Evolutionary conservation across 352 stramenopile genomes (phyloP).

Genomic region (Elongisporangium undulatum): DNA sequence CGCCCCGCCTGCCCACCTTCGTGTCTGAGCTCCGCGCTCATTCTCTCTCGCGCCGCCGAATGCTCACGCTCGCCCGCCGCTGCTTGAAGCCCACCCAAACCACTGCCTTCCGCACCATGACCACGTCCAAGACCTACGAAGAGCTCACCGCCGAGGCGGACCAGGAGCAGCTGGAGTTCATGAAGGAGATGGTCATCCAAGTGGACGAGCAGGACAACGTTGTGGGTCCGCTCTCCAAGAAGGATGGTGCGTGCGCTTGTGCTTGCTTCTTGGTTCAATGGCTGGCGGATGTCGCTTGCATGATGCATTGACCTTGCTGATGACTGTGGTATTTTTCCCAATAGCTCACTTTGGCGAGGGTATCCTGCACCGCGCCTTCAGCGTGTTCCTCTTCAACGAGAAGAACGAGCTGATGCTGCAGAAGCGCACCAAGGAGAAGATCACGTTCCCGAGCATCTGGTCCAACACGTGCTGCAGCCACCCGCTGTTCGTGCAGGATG

Average conservation of each 20-base stretch:
- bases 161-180: conserved; percentile 79
- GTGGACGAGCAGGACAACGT: conserved; percentile 82
- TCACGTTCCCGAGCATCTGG: conserved; percentile 99
- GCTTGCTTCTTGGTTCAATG: neutral
- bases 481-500: conserved; percentile 91
- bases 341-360: conserved; percentile 72
- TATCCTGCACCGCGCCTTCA: conserved; percentile 82
- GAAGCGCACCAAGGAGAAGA: conserved; percentile 95
- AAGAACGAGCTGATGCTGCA: conserved; percentile 84
- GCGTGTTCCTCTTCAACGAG: conserved; percentile 85
- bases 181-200: conserved; percentile 90
- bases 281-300: neutral
- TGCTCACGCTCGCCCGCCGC: neutral
- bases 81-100: neutral
- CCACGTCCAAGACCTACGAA: conserved; percentile 14
- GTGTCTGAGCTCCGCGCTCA: neutral
- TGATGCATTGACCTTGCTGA: conserved; percentile 2
- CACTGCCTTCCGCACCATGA: neutral
- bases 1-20: neutral
- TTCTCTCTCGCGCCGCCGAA: neutral
- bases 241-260: conserved; percentile 40
- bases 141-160: conserved; percentile 66
- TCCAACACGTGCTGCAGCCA: conserved; percentile 99
- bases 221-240: conserved; percentile 85
- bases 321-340: conserved; percentile 1